A percentile compares a stretch with the other conserved stretches of the same genome.
These are phyloP conservation scores for Russula abietina DNA, from an alignment of 768 basidiomycete genomes.

Conservation along the genomic window DNA sequence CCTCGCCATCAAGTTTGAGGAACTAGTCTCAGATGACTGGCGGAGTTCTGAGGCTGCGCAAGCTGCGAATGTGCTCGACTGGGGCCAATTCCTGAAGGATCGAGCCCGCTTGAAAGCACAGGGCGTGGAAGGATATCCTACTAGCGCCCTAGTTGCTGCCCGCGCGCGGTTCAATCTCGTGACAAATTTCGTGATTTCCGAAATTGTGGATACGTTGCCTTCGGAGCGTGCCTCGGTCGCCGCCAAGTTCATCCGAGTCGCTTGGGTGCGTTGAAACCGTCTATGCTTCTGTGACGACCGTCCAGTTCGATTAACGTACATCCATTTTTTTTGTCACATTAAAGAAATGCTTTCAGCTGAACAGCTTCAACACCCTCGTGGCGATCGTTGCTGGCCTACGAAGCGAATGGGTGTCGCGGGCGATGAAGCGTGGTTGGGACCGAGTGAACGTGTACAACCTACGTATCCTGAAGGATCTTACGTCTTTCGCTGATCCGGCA, in stretches of 20 bases:
- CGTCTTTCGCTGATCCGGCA: slow-evolving; percentile 51
- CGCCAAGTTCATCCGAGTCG: slow-evolving; percentile 77
- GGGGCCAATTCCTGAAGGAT: slow-evolving; percentile 77
- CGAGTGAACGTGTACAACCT: slow-evolving; percentile 64
- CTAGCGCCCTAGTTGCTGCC: slow-evolving; percentile 65
- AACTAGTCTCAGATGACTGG: slow-evolving; percentile 74
- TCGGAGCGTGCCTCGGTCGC: slow-evolving; percentile 59
- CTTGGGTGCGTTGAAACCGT: slow-evolving; percentile 55
- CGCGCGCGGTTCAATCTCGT: slow-evolving; percentile 82
- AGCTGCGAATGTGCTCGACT: slow-evolving; percentile 67
- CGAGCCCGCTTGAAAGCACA: slow-evolving; percentile 63
- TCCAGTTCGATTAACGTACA: slow-evolving; percentile 3
- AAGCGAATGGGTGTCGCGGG: slow-evolving; percentile 58
- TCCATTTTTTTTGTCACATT: background rate
- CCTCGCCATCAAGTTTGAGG: slow-evolving; percentile 79
- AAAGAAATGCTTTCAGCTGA: slow-evolving; percentile 79
- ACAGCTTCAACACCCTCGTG: slow-evolving; percentile 72
- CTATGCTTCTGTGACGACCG: background rate
- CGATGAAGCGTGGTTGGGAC: slow-evolving; percentile 59
- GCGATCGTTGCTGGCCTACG: slow-evolving; percentile 76
- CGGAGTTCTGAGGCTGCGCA: slow-evolving; percentile 44
- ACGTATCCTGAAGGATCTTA: slow-evolving; percentile 68
- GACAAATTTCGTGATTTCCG: slow-evolving; percentile 72
- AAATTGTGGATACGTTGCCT: slow-evolving; percentile 71
- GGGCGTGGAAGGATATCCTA: slow-evolving; percentile 50